phyloP scores from a whole-genome alignment of 2,329 filamentous ascomycete genomes.

The Fusarium robinianum region DNA sequence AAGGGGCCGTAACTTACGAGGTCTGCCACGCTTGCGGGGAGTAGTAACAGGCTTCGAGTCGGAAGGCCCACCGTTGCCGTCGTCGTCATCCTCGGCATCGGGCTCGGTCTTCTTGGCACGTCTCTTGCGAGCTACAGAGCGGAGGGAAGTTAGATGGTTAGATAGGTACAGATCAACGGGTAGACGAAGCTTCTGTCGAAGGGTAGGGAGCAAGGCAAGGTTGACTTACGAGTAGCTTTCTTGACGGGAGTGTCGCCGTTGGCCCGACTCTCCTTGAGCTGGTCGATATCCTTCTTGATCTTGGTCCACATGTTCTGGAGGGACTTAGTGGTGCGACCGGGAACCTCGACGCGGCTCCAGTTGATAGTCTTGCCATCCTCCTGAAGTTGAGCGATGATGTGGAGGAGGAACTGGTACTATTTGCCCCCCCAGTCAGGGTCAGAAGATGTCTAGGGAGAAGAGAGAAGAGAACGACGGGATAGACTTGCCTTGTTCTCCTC shows the following conservation, averaged over 20 bases:
- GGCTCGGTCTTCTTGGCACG: constrained; percentile 20
- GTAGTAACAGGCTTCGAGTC: no score
- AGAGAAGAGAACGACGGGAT: background rate
- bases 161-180: no score
- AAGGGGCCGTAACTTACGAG: constrained; percentile 13
- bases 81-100: constrained; percentile 10
- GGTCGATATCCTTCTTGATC: constrained; percentile 43
- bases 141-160: constrained; percentile 7
- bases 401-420: constrained; percentile 44
- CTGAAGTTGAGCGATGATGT: constrained; percentile 42
- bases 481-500: constrained; percentile 44
- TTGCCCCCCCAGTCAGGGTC: background rate
- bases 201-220: no score
- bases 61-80: background rate
- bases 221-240: constrained; percentile 34
- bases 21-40: constrained; percentile 28
- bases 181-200: no score
- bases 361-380: constrained; percentile 42
- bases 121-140: constrained; percentile 33
- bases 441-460: background rate
- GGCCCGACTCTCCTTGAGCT: constrained; percentile 38
- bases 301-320: constrained; percentile 45
- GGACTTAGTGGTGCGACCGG: constrained; percentile 45
- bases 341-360: constrained; percentile 44
- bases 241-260: constrained; percentile 18